phyloP scores from a whole-genome alignment of 192 early-diverging fungal species.

The Podila clonocystis region DNA sequence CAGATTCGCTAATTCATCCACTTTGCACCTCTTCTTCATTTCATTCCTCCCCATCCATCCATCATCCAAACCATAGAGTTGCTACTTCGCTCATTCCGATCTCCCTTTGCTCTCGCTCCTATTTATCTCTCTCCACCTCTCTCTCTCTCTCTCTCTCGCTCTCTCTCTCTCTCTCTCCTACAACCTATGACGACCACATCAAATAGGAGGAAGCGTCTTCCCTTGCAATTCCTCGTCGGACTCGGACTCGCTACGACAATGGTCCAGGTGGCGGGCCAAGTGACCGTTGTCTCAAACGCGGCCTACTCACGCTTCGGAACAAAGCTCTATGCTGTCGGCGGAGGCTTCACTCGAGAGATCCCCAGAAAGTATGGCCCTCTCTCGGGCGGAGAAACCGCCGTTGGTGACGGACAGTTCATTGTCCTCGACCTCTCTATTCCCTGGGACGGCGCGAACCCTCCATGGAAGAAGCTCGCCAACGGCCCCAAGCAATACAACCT shows the following conservation, averaged over 20 bases:
- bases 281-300: not conserved
- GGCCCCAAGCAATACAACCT: not conserved
- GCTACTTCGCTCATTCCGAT: too few species aligned
- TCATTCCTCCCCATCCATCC: too few species aligned
- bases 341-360: conserved; percentile 2
- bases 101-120: too few species aligned
- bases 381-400: not conserved
- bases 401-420: conserved; percentile 6
- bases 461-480: conserved; percentile 7
- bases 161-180: not conserved
- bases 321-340: conserved; percentile 3
- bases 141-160: too few species aligned
- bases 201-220: not conserved
- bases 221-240: not conserved
- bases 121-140: too few species aligned
- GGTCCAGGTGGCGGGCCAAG: not conserved
- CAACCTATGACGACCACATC: not conserved
- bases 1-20: too few species aligned
- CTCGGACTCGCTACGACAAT: not conserved
- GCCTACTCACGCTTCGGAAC: not conserved
- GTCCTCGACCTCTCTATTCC: conserved; percentile 11
- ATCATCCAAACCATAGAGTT: too few species aligned
- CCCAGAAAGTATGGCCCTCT: not conserved
- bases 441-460: not conserved
- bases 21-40: too few species aligned